Base-by-base conservation (phyloP, 306 rosid species). In the Cicer arietinum region DNA sequence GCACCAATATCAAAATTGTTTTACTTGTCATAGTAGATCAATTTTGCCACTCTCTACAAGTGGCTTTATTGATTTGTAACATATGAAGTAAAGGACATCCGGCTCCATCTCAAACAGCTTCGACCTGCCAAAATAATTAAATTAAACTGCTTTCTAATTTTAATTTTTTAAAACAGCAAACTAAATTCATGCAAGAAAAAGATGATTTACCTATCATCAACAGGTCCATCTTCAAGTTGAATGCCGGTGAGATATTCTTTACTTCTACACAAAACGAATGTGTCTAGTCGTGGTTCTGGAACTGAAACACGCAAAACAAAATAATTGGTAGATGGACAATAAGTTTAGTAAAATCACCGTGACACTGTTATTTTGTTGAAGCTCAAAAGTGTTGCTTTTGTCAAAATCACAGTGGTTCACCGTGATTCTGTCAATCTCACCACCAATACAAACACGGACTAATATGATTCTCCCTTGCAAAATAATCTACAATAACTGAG, bases 241-340 rank as follows among this genome's bases (percentile, higher is more conserved):
- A 94, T 86, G 76, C 88, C 96, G 22, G 90, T 89, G 6, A 94
- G 89, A 78, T 88, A 87, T 61, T 89, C 86, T 81, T 83, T 90
- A 75, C 97, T 90, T 86, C 89, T 89, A 85, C 98, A 94, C 25
- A 94, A 94, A 37, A 94, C 94, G 80, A 91, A 94, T 20, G 87
- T 81, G 76, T 94, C 97, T 73, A 90, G 80, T 43, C 82, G 84
- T 1, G 96, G 92, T 85, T 86, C 91, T 53, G 94, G 91, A 74
- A 88, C 96, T 94, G 90, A 63, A 81, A 80, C 58, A 68, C 10
- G 41, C 61, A 78, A 58, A 17, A 74, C 67, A 54, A 54, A 68
- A 41, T 7, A 66, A 7, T 8, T 62, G 66, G 37, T 18, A 35
- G 13, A 72, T 8, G 7, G 62, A 30, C 37, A 30, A 30, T 30